phyloP scores from a whole-genome alignment of 345 rosid species.

The Aquilaria sinensis region DNA sequence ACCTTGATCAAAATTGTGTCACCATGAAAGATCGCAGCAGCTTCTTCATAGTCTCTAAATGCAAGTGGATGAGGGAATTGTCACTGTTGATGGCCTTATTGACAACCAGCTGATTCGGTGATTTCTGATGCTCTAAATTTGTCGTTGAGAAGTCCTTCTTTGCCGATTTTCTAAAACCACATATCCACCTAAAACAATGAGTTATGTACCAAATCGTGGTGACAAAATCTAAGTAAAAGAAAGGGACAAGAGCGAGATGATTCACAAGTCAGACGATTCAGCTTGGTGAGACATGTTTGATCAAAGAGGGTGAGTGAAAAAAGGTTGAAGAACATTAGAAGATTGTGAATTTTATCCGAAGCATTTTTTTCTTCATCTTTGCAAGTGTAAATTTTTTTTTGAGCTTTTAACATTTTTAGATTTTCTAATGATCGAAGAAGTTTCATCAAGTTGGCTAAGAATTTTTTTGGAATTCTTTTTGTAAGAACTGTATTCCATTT shows the following conservation, averaged over 20 bases:
- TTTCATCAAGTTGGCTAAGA: no score
- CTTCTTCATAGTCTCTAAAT: constrained; percentile 73
- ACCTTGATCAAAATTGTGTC: constrained; percentile 72
- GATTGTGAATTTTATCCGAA: no score
- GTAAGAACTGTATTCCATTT: no score
- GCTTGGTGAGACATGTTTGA: constrained; percentile 28
- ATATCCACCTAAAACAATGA: neutral
- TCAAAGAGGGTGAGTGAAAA: neutral
- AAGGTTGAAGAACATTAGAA: no score
- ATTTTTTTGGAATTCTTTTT: no score
- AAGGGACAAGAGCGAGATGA: constrained; percentile 2
- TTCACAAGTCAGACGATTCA: constrained; percentile 57
- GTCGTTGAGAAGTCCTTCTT: constrained; percentile 68
- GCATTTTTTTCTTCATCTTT: no score
- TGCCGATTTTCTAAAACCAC: constrained; percentile 33
- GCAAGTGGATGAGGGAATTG: constrained; percentile 58
- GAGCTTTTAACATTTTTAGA: no score
- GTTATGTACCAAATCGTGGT: neutral
- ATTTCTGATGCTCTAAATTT: constrained; percentile 61
- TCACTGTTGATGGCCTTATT: constrained; percentile 69
- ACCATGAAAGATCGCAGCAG: constrained; percentile 67
- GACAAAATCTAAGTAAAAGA: neutral
- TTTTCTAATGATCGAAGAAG: no score
- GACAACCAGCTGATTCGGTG: constrained; percentile 56
- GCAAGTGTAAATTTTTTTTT: no score